Percentiles rank a stretch among this genome's conserved stretches.
phyloP scores from a whole-genome alignment of 1,284 basidiomycete genomes.

The Gomphus sp. region DNA sequence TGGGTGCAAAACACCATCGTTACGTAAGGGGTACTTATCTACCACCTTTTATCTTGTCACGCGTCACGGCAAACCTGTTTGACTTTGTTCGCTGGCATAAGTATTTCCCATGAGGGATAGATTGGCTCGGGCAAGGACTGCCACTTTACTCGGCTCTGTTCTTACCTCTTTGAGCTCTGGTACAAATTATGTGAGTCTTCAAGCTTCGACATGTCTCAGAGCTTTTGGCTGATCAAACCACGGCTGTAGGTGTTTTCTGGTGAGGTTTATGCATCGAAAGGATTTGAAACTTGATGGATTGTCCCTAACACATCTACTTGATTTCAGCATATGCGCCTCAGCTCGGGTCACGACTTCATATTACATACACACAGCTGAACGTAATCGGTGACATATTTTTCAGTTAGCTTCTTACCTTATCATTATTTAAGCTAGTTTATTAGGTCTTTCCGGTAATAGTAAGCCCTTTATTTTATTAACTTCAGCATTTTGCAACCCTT shows the following conservation, averaged over 20 bases:
- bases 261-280: conserved; percentile 18
- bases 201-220: neutral
- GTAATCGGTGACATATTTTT: conserved; percentile 40
- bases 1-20: no score
- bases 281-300: neutral
- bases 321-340: conserved; percentile 72
- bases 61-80: no score
- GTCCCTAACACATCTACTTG: neutral
- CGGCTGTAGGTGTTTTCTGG: conserved; percentile 40
- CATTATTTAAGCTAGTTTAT: neutral
- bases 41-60: no score
- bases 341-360: conserved; percentile 53
- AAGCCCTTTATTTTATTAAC: conserved; percentile 13
- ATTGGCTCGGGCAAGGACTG: conserved; percentile 1
- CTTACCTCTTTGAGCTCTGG: conserved; percentile 54
- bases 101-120: neutral
- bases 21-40: no score
- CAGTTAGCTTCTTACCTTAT: neutral
- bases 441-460: conserved; percentile 52
- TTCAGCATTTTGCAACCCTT: neutral
- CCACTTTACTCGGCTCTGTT: conserved; percentile 46
- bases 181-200: conserved; percentile 55
- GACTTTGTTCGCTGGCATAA: neutral
- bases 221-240: neutral
- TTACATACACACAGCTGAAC: conserved; percentile 70